Conservation (phyloP, 768 basidiomycete genomes). For the Tylopilus balloui region DNA sequence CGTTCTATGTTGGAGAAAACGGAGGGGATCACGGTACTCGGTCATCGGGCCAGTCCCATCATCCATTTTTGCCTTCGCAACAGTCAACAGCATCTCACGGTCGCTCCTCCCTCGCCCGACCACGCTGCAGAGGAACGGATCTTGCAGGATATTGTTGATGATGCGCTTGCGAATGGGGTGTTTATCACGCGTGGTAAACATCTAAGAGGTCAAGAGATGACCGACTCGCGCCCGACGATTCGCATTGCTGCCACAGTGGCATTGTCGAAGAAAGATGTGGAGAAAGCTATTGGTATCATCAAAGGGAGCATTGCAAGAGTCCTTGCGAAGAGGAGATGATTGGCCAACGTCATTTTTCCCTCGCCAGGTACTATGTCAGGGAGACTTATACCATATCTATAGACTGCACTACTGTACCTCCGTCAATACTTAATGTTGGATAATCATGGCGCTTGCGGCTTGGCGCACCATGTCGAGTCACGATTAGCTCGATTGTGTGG, state of each 20-base stretch:
- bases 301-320: constrained; percentile 74
- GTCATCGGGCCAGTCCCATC: constrained; percentile 80
- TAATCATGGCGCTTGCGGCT: constrained; percentile 9
- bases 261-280: constrained; percentile 83
- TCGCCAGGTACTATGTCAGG: not conserved
- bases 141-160: constrained; percentile 91
- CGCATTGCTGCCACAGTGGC: constrained; percentile 77
- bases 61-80: constrained; percentile 74
- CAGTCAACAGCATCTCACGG: constrained; percentile 19
- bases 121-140: constrained; percentile 68
- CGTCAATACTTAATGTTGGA: constrained; percentile 2
- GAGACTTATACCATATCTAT: constrained; percentile 32
- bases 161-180: constrained; percentile 75
- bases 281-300: constrained; percentile 77
- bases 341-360: not conserved
- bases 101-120: constrained; percentile 39
- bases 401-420: constrained; percentile 18
- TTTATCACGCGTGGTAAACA: constrained; percentile 82
- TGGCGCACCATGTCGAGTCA: too few species aligned
- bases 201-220: constrained; percentile 76
- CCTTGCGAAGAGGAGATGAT: constrained; percentile 52
- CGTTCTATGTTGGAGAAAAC: constrained; percentile 79
- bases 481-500: too few species aligned
- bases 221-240: constrained; percentile 79
- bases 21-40: constrained; percentile 77